Evolutionary conservation across 495 filamentous ascomycete species (phyloP).

Genomic region (Trichoderma parareesei): DNA sequence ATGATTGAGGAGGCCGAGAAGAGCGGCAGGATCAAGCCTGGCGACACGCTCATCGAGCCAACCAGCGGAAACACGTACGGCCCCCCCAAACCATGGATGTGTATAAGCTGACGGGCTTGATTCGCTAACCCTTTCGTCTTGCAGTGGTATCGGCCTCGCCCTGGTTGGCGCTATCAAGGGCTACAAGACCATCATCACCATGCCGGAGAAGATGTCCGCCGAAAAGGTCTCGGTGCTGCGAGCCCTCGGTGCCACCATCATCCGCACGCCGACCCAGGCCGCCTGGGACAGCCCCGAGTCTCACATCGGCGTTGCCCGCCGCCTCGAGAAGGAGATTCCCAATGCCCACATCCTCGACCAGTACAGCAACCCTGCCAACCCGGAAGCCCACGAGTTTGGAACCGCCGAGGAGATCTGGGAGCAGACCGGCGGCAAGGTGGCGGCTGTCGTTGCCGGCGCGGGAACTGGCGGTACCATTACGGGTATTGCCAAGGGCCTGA

Average conservation of each 20-base stretch:
- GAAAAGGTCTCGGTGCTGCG: conserved; percentile 94
- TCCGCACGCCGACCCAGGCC: conserved; percentile 92
- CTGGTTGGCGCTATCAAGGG: conserved; percentile 92
- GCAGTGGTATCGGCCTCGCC: conserved; percentile 84
- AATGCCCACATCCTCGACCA: conserved; percentile 97
- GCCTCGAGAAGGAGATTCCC: conserved; percentile 89
- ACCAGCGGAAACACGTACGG: conserved; percentile 91
- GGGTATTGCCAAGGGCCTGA: conserved; percentile 75
- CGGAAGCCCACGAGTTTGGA: conserved; percentile 85
- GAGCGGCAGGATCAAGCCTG: conserved; percentile 87
- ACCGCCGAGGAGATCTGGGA: conserved; percentile 96
- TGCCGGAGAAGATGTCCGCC: conserved; percentile 98
- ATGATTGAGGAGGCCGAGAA: conserved; percentile 97
- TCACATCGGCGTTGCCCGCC: conserved; percentile 88
- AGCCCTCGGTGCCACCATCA: conserved; percentile 92
- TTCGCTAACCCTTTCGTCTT: conserved; percentile 17
- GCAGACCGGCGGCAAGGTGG: conserved; percentile 80
- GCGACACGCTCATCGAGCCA: conserved; percentile 94
- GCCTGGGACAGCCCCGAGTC: conserved; percentile 91
- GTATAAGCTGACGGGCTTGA: conserved; percentile 10
- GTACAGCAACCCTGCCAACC: conserved; percentile 88
- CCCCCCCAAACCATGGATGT: background rate
- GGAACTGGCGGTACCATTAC: conserved; percentile 96
- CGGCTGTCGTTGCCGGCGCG: conserved; percentile 80
- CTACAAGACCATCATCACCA: conserved; percentile 96